Base-by-base conservation (phyloP, 192 early-diverging fungal genomes). In the Chytriomyces hyalinus region DNA sequence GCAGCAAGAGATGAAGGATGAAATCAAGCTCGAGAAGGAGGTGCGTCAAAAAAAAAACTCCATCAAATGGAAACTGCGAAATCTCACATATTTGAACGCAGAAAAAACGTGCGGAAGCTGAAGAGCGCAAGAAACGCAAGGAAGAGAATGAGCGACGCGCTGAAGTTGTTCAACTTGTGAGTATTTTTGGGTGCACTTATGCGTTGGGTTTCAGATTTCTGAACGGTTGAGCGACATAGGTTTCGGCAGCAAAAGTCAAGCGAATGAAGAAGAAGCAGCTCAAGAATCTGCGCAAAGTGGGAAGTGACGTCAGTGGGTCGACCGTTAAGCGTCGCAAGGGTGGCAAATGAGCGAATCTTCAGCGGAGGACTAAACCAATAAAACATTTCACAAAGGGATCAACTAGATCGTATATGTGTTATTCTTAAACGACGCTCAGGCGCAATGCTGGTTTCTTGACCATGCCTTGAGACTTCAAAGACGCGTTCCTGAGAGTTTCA, bases 201-300 rank as follows among this genome's bases (percentile, higher is more conserved):
- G 24, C 22, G n/a, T 10, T 13, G 2, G 13, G 5, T 61, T 20
- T 10, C 20, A 28, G 24, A n/a, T 60, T 60, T 17, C 48, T n/a
- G 3, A 11, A 36, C 36, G 1, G 36, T 36, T 36, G 36, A 36
- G 22, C 6, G 43, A 64, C 22, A 6, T 67, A 83, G 81, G 78
- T 83, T 60, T 86, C 85, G 0, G 83, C 81, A 4, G 85, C 83
- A 5, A 87, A 87, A 66, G 72, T 84, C 61, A 84, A 83, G 69
- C 78, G 85, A n/a, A 87, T 87, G 85, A 87, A 87, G 76, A 87
- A 84, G 77, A 84, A 84, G 73, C 83, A 84, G 75, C 73, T 87
- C 26, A 81, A 79, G 49, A 74, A 70, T 26, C 50, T 84, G 10
- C 73, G 76, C 8, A 84, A 84, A 74, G 75, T 71, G n/a, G 77